Percentiles rank a stretch among this genome's conserved stretches.
Evolutionary conservation across 495 filamentous ascomycete species (phyloP).

Genomic region (Wilcoxina mikolae): DNA sequence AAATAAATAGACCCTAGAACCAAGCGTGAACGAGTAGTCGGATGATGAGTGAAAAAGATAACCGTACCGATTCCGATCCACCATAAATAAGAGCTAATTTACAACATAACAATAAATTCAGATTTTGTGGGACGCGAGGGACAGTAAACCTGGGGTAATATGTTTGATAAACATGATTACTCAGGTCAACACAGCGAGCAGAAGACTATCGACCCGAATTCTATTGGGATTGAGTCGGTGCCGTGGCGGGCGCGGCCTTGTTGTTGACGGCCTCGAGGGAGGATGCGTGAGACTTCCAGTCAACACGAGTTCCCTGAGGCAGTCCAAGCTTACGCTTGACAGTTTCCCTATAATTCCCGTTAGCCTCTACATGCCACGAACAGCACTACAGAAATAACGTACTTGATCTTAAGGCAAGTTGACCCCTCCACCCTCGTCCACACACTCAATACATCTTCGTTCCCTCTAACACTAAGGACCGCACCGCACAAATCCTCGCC

Average conservation of each 20-base stretch:
- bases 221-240: background rate
- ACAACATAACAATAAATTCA: background rate
- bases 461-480: conserved; percentile 84
- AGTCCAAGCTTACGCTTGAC: conserved; percentile 77
- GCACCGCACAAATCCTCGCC: conserved; percentile 88
- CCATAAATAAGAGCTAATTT: conserved; percentile 3
- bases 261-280: conserved; percentile 28
- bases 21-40: conserved; percentile 5
- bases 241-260: conserved; percentile 4
- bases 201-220: background rate
- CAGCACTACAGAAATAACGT: conserved; percentile 27
- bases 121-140: background rate
- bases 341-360: conserved; percentile 50
- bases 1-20: conserved; percentile 3
- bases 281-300: conserved; percentile 82
- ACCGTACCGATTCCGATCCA: background rate
- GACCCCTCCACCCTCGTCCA: conserved; percentile 89
- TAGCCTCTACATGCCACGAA: background rate
- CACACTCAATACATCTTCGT: conserved; percentile 92
- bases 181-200: background rate
- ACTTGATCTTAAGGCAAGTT: conserved; percentile 94
- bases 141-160: background rate
- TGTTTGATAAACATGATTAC: background rate
- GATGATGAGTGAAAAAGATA: background rate
- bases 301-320: conserved; percentile 74